Percentiles rank a stretch among this genome's conserved stretches.
phyloP scores from a whole-genome alignment of 805 yeast species.

The Ogataea siamensis region DNA sequence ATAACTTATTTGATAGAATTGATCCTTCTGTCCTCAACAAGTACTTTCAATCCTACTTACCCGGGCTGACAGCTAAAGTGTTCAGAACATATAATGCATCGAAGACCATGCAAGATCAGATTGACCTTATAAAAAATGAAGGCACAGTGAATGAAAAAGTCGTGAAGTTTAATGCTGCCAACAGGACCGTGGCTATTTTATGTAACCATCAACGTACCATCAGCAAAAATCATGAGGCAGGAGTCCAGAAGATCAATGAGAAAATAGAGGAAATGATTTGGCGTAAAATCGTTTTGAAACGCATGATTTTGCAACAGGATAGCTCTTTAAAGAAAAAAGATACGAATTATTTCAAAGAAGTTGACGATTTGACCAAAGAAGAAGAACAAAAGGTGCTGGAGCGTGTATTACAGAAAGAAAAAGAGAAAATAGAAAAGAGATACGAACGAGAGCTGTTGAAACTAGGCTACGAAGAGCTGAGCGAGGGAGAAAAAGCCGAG shows the following conservation, averaged over 20 bases:
- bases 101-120: conserved; percentile 93
- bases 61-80: conserved; percentile 92
- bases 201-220: conserved; percentile 97
- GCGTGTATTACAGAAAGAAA: conserved; percentile 60
- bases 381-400: conserved; percentile 59
- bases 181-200: conserved; percentile 89
- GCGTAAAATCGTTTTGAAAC: conserved; percentile 75
- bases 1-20: conserved; percentile 86
- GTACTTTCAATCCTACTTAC: conserved; percentile 85
- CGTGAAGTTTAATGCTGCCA: conserved; percentile 88
- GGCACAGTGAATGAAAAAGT: conserved; percentile 88
- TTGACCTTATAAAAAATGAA: conserved; percentile 78
- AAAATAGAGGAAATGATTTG: conserved; percentile 77
- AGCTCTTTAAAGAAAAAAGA: conserved; percentile 47
- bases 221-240: conserved; percentile 75
- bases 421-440: conserved; percentile 61
- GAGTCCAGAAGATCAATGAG: conserved; percentile 76
- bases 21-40: conserved; percentile 81
- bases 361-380: conserved; percentile 64
- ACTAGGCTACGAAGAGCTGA: conserved; percentile 54
- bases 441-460: conserved; percentile 78
- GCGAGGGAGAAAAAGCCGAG: conserved; percentile 49
- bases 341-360: conserved; percentile 61
- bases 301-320: conserved; percentile 67
- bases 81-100: conserved; percentile 98